These are phyloP conservation scores for Takashimella koratensis DNA, from an alignment of 1,284 basidiomycete genomes.

Conservation along the genomic window DNA sequence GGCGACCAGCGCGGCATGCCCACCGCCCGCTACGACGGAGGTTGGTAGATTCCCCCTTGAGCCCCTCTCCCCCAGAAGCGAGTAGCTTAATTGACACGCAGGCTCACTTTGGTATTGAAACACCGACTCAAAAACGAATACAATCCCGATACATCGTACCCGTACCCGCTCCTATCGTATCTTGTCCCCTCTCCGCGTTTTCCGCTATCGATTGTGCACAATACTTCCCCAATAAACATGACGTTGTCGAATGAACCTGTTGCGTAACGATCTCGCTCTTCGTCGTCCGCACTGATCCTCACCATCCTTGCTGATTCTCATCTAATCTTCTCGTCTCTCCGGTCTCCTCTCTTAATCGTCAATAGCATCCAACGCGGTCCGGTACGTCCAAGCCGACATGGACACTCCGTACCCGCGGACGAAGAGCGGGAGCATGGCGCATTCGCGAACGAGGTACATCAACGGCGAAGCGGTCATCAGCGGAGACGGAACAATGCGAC, in stretches of 20 bases:
- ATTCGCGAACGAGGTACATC: not conserved
- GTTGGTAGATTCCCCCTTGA: conserved; percentile 21
- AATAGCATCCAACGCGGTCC: not conserved
- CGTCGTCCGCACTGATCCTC: too few relatives aligned
- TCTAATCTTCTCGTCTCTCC: too few relatives aligned
- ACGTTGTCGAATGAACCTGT: too few relatives aligned
- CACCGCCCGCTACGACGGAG: conserved; percentile 34
- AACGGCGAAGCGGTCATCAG: not conserved
- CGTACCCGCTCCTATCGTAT: too few relatives aligned
- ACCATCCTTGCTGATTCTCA: too few relatives aligned
- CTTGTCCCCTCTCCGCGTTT: too few relatives aligned
- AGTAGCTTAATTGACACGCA: not conserved
- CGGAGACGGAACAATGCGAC: not conserved
- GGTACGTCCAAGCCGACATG: conserved; percentile 31
- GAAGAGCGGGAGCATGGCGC: not conserved
- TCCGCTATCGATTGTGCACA: too few relatives aligned
- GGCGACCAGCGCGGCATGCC: conserved; percentile 16
- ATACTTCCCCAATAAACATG: too few relatives aligned
- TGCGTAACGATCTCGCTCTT: too few relatives aligned
- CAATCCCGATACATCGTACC: not conserved
- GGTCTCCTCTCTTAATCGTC: too few relatives aligned
- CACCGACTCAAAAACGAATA: not conserved
- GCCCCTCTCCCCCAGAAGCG: not conserved
- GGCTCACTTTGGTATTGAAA: not conserved
- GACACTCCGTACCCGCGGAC: conserved; percentile 34